A percentile compares a stretch with the other conserved stretches of the same genome.
These are phyloP conservation scores for Durusdinium trenchii DNA, from an alignment of 73 alveolate species.

Conservation along the genomic window DNA sequence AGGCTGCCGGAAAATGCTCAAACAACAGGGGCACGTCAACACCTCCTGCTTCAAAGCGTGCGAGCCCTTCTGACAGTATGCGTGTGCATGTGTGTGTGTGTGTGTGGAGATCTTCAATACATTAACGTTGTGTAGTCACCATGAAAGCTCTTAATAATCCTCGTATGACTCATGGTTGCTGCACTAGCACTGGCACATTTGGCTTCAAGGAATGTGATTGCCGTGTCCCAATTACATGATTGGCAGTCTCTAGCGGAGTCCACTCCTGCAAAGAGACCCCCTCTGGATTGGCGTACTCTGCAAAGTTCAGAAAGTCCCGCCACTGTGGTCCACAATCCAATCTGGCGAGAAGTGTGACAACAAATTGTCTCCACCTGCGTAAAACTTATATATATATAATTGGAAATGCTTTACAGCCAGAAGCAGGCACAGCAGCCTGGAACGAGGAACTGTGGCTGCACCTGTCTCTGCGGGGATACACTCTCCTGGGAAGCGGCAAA, in stretches of 20 bases:
- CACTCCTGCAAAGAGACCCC: conserved; percentile 67
- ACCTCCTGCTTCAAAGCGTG: conserved; percentile 43
- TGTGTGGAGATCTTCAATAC: neutral
- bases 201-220: too few relatives aligned
- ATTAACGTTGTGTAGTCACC: too few relatives aligned
- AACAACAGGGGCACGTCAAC: conserved; percentile 78
- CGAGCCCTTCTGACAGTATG: neutral
- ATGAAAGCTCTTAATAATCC: neutral
- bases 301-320: conserved; percentile 87
- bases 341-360: conserved; percentile 2
- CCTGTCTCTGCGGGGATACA: conserved; percentile 94
- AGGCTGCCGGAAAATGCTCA: conserved; percentile 86
- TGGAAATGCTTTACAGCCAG: neutral
- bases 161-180: neutral
- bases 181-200: neutral
- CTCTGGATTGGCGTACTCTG: conserved; percentile 65
- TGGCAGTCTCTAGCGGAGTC: too few relatives aligned
- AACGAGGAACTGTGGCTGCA: conserved; percentile 91
- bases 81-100: neutral
- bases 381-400: too few relatives aligned
- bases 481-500: conserved; percentile 13
- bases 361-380: neutral
- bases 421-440: conserved; percentile 1
- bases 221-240: too few relatives aligned
- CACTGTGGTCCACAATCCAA: conserved; percentile 95